Percentiles rank a stretch among this genome's conserved stretches.
Conservation (phyloP, 495 filamentous ascomycete genomes). For the Penicillium salamii region DNA sequence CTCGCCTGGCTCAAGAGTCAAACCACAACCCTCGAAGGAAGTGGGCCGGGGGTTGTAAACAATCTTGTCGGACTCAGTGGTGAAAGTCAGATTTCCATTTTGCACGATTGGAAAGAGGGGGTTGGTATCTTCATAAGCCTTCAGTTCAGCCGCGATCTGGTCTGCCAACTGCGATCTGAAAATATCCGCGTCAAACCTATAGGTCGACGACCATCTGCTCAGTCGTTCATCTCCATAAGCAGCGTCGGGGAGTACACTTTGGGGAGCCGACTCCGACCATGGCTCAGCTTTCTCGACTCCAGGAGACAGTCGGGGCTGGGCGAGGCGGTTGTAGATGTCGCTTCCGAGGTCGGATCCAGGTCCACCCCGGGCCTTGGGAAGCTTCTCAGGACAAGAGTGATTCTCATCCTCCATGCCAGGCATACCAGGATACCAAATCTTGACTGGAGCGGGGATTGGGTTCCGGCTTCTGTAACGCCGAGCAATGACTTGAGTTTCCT, state of each 20-base stretch:
- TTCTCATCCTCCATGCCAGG: constrained; percentile 1
- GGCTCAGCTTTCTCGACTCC: background rate
- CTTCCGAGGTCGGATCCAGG: constrained; percentile 5
- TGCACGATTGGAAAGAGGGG: background rate
- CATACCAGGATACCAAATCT: too few species aligned
- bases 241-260: background rate
- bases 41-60: background rate
- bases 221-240: background rate
- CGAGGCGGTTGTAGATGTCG: constrained; percentile 11
- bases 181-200: background rate
- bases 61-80: background rate
- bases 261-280: background rate
- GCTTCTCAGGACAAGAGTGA: constrained; percentile 1
- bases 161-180: background rate
- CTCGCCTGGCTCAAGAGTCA: background rate
- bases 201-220: background rate
- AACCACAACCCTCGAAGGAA: background rate
- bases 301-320: background rate
- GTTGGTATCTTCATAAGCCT: background rate
- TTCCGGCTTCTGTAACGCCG: too few species aligned
- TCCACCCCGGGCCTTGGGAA: constrained; percentile 1
- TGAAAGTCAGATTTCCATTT: background rate
- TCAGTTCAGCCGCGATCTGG: background rate
- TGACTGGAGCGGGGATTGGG: too few species aligned
- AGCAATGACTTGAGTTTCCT: background rate